Percentiles rank a stretch among this genome's conserved stretches.
phyloP scores from a whole-genome alignment of 2,329 filamentous ascomycete species.

The Venturia effusa region DNA sequence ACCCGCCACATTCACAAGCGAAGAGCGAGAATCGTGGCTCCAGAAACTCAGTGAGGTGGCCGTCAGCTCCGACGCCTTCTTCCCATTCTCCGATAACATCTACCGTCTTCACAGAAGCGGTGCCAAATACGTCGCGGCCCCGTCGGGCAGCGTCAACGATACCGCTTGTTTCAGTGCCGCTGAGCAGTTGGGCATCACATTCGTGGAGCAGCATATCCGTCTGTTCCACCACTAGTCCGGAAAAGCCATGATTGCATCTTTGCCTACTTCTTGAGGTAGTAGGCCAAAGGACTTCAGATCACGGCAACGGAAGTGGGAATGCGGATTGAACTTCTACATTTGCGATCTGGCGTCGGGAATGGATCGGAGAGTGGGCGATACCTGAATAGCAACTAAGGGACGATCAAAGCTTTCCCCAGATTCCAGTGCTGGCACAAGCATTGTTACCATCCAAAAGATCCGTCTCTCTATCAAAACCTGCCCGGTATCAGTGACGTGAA shows the following conservation, averaged over 20 bases:
- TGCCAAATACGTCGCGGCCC: constrained; percentile 91
- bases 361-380: neutral
- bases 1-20: constrained; percentile 66
- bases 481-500: too few relatives aligned
- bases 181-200: constrained; percentile 83
- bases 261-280: too few relatives aligned
- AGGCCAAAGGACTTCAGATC: too few relatives aligned
- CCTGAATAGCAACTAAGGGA: neutral
- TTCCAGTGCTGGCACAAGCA: too few relatives aligned
- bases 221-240: constrained; percentile 74
- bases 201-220: constrained; percentile 88
- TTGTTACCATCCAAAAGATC: too few relatives aligned
- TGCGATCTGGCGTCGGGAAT: neutral
- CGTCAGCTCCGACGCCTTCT: constrained; percentile 92
- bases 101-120: constrained; percentile 83
- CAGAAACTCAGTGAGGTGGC: constrained; percentile 70
- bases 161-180: constrained; percentile 71
- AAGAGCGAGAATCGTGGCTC: constrained; percentile 82
- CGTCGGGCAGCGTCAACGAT: constrained; percentile 61
- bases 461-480: too few relatives aligned
- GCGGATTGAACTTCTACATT: neutral
- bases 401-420: neutral
- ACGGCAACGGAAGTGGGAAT: neutral
- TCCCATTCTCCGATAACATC: constrained; percentile 97
- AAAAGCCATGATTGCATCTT: too few relatives aligned